phyloP scores from a whole-genome alignment of 179 eudicot species.

The Beta lomatogona region DNA sequence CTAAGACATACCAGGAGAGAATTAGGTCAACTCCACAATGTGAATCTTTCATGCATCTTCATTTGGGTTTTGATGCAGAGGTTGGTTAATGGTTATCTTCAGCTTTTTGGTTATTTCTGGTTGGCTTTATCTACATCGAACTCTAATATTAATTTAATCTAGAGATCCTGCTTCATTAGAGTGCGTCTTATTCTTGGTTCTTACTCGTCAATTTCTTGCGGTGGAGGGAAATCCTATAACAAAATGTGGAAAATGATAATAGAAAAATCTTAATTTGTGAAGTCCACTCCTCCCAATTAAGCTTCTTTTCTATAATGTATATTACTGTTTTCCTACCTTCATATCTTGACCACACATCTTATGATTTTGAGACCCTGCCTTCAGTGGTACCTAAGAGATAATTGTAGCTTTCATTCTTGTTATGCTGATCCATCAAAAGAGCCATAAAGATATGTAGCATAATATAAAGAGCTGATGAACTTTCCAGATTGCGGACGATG shows the following conservation, averaged over 20 bases:
- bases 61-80: slow-evolving; percentile 94
- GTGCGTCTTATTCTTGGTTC: not conserved
- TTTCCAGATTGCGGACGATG: not conserved
- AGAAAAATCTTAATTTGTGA: no score
- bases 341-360: no score
- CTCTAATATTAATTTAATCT: not conserved
- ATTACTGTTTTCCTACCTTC: no score
- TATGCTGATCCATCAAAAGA: not conserved
- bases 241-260: no score
- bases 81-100: slow-evolving; percentile 37
- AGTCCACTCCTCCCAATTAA: no score
- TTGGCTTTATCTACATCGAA: not conserved
- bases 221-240: no score
- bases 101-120: slow-evolving; percentile 3
- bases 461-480: not conserved
- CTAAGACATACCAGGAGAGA: slow-evolving; percentile 62
- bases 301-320: no score
- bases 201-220: no score
- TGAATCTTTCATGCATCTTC: slow-evolving; percentile 97
- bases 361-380: not conserved
- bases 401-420: not conserved
- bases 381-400: not conserved
- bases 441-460: not conserved
- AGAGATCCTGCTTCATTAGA: not conserved
- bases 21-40: slow-evolving; percentile 76